These are phyloP conservation scores for Oxytropis ochrocephala DNA, from an alignment of 306 rosid species.

Conservation along the genomic window DNA sequence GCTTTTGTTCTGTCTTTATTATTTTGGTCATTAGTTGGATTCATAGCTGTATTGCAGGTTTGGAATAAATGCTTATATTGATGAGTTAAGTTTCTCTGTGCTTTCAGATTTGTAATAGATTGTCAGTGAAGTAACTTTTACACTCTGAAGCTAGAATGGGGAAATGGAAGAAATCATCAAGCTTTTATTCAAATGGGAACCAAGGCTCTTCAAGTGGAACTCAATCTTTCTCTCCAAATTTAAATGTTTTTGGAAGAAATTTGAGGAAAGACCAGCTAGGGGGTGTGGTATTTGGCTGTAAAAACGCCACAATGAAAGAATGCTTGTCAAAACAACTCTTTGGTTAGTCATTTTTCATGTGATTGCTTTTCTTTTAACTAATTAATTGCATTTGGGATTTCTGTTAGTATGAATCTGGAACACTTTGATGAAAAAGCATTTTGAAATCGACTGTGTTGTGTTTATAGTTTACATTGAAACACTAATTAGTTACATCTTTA, in stretches of 20 bases:
- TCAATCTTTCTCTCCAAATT: conserved; percentile 15
- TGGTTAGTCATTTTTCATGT: conserved; percentile 45
- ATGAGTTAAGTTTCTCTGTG: neutral
- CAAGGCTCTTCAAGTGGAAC: neutral
- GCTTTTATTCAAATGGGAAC: neutral
- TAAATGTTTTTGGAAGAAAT: conserved; percentile 37
- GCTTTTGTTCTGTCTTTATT: too few species aligned
- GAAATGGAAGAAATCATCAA: conserved; percentile 32
- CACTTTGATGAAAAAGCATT: neutral
- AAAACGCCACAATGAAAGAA: conserved; percentile 48
- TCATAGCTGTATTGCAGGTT: too few species aligned
- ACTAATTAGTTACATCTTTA: neutral
- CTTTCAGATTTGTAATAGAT: conserved; percentile 3
- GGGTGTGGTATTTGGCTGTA: conserved; percentile 82
- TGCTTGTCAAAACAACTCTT: conserved; percentile 75
- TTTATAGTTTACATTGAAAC: neutral
- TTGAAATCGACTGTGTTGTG: conserved; percentile 4
- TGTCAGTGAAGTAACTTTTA: neutral
- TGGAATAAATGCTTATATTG: neutral
- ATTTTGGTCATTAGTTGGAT: too few species aligned
- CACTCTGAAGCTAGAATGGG: conserved; percentile 42
- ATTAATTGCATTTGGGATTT: neutral
- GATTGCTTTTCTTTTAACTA: neutral
- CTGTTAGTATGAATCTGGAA: neutral
- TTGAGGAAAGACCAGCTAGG: conserved; percentile 68